Percentiles rank a stretch among this genome's conserved stretches.
Evolutionary conservation across 2,329 filamentous ascomycete species (phyloP).

Genomic region (Ophiocordyceps camponoti-saundersi): DNA sequence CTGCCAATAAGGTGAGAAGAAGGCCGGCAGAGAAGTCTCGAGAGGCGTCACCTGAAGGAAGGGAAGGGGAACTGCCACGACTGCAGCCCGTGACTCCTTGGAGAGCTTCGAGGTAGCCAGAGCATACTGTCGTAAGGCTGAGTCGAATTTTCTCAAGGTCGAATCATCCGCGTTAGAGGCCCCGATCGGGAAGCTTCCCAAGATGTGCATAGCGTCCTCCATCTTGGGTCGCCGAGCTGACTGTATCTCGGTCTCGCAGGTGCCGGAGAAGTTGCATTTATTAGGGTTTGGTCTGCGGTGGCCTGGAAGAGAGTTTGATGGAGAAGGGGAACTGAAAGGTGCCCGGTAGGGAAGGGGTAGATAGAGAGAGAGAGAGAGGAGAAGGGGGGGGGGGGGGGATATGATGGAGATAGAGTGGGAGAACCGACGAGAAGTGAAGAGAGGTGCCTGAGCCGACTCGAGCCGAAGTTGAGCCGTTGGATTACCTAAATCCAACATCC

Average conservation of each 20-base stretch:
- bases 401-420: too few relatives aligned
- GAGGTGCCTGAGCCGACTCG: too few relatives aligned
- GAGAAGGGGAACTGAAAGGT: too few relatives aligned
- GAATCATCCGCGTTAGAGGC: slow-evolving; percentile 10
- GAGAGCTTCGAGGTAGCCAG: slow-evolving; percentile 19
- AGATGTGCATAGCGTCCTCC: slow-evolving; percentile 12
- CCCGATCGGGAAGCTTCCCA: slow-evolving; percentile 23
- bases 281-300: too few relatives aligned
- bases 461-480: too few relatives aligned
- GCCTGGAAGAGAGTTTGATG: too few relatives aligned
- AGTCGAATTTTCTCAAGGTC: slow-evolving; percentile 20
- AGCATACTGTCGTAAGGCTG: slow-evolving; percentile 19
- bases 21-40: too few relatives aligned
- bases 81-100: slow-evolving; percentile 12
- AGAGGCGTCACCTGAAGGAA: slow-evolving; percentile 22
- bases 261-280: background rate
- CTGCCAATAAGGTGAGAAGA: slow-evolving; percentile 10
- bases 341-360: too few relatives aligned
- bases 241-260: background rate
- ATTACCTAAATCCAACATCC: too few relatives aligned
- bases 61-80: slow-evolving; percentile 16
- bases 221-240: slow-evolving; percentile 8
- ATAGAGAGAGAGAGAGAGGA: too few relatives aligned
- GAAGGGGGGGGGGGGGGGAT: too few relatives aligned
- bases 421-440: too few relatives aligned